Evolutionary conservation across 23 red algal species (phyloP).

Genomic region (Agarophyton chilense): DNA sequence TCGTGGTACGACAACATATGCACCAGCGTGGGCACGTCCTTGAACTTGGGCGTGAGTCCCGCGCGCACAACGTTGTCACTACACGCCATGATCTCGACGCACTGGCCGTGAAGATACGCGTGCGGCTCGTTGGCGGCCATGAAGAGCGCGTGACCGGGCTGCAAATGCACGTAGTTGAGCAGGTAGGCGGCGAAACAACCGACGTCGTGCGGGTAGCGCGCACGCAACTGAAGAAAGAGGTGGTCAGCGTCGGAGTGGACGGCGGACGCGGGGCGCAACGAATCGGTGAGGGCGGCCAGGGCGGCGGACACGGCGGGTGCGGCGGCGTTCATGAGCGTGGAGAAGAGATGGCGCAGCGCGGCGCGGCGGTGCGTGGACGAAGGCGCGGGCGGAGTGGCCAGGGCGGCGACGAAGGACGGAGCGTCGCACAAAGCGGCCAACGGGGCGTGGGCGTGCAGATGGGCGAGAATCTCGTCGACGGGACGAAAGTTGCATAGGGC

Average conservation of each 20-base stretch:
- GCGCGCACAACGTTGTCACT: slow-evolving; percentile 99
- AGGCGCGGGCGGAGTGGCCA: background rate
- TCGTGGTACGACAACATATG: slow-evolving; percentile 92
- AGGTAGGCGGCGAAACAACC: slow-evolving; percentile 91
- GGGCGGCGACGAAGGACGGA: background rate
- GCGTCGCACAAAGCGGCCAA: slow-evolving; percentile 29
- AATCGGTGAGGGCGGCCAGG: slow-evolving; percentile 5
- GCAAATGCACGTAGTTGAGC: slow-evolving; percentile 83
- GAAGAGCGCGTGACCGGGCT: slow-evolving; percentile 87
- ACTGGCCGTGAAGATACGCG: slow-evolving; percentile 91
- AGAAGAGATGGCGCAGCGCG: slow-evolving; percentile 57
- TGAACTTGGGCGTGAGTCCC: slow-evolving; percentile 93
- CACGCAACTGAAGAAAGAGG: slow-evolving; percentile 67
- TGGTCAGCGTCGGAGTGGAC: slow-evolving; percentile 37
- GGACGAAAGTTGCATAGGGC: slow-evolving; percentile 90
- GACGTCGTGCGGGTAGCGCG: slow-evolving; percentile 82
- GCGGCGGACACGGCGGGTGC: background rate
- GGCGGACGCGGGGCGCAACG: background rate
- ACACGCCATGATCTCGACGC: slow-evolving; percentile 94
- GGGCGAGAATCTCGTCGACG: slow-evolving; percentile 64
- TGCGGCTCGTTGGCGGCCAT: slow-evolving; percentile 98
- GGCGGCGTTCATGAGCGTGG: slow-evolving; percentile 66
- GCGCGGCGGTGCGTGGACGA: too few species aligned
- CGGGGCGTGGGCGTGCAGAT: slow-evolving; percentile 43
- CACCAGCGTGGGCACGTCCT: slow-evolving; percentile 87